Evolutionary conservation across 768 basidiomycete genomes (phyloP).

Genomic region (Lactifluus pinguis): DNA sequence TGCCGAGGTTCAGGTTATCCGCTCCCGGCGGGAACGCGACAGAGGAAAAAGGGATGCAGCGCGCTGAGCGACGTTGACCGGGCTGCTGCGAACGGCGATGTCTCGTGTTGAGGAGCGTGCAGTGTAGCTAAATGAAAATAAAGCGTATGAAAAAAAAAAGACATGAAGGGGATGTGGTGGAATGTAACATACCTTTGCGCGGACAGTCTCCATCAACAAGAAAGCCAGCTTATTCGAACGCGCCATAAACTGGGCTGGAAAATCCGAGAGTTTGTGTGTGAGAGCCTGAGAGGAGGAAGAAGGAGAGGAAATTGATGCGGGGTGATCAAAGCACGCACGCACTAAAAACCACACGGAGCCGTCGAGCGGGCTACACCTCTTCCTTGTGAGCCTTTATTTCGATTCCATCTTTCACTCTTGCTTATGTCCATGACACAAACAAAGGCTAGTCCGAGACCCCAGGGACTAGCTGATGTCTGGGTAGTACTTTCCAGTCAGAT

Average conservation of each 20-base stretch:
- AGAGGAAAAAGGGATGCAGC: constrained; percentile 37
- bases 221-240: constrained; percentile 28
- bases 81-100: constrained; percentile 25
- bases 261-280: no score
- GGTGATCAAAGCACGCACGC: no score
- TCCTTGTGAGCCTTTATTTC: no score
- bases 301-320: no score
- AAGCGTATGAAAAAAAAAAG: background rate
- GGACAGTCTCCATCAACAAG: constrained; percentile 27
- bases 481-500: no score
- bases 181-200: constrained; percentile 27
- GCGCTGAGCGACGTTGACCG: constrained; percentile 11
- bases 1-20: constrained; percentile 39
- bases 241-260: constrained; percentile 22
- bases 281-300: no score
- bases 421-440: no score
- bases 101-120: constrained; percentile 31
- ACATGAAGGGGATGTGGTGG: background rate
- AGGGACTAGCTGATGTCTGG: no score
- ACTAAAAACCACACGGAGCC: no score
- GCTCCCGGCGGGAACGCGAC: background rate
- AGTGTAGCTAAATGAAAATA: constrained; percentile 26
- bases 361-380: no score
- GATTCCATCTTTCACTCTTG: no score
- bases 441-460: no score